Conservation (phyloP, 2,329 filamentous ascomycete species). For the Colletotrichum neosansevieriae region DNA sequence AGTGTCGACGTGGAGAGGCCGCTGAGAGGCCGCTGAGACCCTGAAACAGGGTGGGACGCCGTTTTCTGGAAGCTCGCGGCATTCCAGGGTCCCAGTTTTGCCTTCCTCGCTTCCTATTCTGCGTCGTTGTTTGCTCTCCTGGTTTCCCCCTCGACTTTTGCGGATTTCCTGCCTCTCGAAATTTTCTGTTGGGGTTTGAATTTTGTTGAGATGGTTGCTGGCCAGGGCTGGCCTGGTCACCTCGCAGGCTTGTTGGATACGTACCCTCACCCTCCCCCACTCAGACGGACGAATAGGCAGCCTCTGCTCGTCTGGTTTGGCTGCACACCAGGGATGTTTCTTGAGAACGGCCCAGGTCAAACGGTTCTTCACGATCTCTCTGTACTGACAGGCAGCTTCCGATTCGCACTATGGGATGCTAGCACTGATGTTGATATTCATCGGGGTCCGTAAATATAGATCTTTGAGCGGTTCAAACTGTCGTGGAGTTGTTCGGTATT, state of each 20-base stretch:
- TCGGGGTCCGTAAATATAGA: neutral
- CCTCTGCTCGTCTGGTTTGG: slow-evolving; percentile 8
- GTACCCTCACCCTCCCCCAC: slow-evolving; percentile 24
- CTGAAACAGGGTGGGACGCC: slow-evolving; percentile 38
- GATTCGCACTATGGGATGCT: neutral
- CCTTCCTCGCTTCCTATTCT: slow-evolving; percentile 20
- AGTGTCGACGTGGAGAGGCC: neutral
- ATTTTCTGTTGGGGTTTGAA: slow-evolving; percentile 39
- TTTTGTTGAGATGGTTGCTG: slow-evolving; percentile 38
- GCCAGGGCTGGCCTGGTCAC: slow-evolving; percentile 38
- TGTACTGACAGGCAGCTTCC: neutral
- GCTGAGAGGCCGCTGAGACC: slow-evolving; percentile 9
- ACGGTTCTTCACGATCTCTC: neutral
- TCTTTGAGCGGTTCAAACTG: neutral
- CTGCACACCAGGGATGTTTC: slow-evolving; percentile 13
- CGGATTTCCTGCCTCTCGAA: slow-evolving; percentile 17
- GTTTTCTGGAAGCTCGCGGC: slow-evolving; percentile 38
- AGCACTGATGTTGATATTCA: neutral
- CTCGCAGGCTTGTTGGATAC: slow-evolving; percentile 23
- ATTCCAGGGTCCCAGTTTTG: slow-evolving; percentile 26
- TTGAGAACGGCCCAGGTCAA: neutral
- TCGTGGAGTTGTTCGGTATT: slow-evolving; percentile 16
- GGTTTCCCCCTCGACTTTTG: neutral
- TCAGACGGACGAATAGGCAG: slow-evolving; percentile 13
- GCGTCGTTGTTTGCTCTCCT: slow-evolving; percentile 12